A percentile compares a stretch with the other conserved stretches of the same genome.
Conservation (phyloP, 2,329 filamentous ascomycete genomes). For the Xylariaceae sp. region DNA sequence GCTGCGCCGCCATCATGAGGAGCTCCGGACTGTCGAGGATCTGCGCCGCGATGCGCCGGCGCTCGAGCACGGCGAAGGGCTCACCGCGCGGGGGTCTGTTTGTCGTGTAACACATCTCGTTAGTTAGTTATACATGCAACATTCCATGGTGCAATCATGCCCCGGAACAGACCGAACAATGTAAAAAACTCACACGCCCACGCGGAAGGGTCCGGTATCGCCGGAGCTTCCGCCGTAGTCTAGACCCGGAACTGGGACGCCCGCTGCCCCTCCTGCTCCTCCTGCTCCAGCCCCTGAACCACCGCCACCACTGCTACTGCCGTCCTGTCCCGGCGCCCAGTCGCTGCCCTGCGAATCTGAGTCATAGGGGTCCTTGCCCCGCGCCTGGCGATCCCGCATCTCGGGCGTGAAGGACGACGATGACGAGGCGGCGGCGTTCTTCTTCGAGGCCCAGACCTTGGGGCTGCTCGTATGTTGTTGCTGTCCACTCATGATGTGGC, state of each 20-base stretch:
- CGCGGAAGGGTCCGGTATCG: too few relatives aligned
- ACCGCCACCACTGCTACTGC: neutral
- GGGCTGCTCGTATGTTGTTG: slow-evolving; percentile 1
- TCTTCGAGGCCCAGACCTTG: neutral
- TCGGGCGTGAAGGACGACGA: slow-evolving; percentile 50
- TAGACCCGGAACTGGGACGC: too few relatives aligned
- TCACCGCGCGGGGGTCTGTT: slow-evolving; percentile 33
- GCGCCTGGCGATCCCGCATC: slow-evolving; percentile 64
- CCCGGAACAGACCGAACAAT: too few relatives aligned
- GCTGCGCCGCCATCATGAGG: slow-evolving; percentile 64
- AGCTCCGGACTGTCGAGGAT: slow-evolving; percentile 64
- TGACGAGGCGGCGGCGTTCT: neutral
- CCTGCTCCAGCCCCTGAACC: neutral
- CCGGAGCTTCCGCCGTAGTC: too few relatives aligned
- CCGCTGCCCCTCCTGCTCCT: too few relatives aligned
- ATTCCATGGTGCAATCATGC: too few relatives aligned
- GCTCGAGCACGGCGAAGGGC: slow-evolving; percentile 50
- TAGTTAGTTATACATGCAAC: neutral
- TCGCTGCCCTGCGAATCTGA: slow-evolving; percentile 35
- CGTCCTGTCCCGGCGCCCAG: neutral
- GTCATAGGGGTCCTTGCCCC: slow-evolving; percentile 62
- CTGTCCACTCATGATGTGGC: neutral
- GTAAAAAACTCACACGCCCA: too few relatives aligned
- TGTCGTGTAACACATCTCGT: neutral
- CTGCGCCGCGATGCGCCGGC: slow-evolving; percentile 56